Conservation (phyloP, 2,329 filamentous ascomycete genomes). For the Trichophyton equinum region DNA sequence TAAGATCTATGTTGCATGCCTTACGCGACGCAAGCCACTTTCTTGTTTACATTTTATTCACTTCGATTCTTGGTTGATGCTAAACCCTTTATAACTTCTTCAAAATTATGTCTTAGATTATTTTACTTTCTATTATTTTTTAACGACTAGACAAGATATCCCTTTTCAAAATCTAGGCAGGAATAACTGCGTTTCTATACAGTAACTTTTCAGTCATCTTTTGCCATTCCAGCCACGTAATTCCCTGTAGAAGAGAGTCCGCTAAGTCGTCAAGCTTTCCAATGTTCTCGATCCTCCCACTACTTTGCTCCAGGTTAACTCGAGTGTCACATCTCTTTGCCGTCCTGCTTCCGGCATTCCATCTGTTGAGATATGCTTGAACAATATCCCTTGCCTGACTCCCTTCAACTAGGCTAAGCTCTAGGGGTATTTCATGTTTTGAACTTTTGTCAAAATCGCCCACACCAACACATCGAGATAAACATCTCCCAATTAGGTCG, state of each 20-base stretch:
- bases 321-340: background rate
- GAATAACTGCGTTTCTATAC: slow-evolving; percentile 14
- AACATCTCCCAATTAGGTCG: slow-evolving; percentile 46
- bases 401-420: slow-evolving; percentile 19
- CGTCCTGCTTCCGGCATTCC: slow-evolving; percentile 14
- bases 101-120: background rate
- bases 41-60: background rate
- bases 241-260: slow-evolving; percentile 64
- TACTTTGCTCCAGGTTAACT: background rate
- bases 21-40: background rate
- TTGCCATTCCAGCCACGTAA: slow-evolving; percentile 68
- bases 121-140: background rate
- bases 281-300: slow-evolving; percentile 10
- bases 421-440: slow-evolving; percentile 6
- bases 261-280: slow-evolving; percentile 71
- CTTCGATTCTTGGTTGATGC: background rate
- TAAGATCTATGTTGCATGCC: background rate
- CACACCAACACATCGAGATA: slow-evolving; percentile 20
- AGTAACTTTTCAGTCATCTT: slow-evolving; percentile 21
- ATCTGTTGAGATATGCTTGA: slow-evolving; percentile 22
- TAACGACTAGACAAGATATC: background rate
- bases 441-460: background rate
- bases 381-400: slow-evolving; percentile 16
- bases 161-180: background rate
- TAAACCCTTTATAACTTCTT: background rate